Percentiles rank a stretch among this genome's conserved stretches.
These are phyloP conservation scores for Oehlia diaphana DNA, from an alignment of 192 early-diverging fungal species.

Conservation along the genomic window DNA sequence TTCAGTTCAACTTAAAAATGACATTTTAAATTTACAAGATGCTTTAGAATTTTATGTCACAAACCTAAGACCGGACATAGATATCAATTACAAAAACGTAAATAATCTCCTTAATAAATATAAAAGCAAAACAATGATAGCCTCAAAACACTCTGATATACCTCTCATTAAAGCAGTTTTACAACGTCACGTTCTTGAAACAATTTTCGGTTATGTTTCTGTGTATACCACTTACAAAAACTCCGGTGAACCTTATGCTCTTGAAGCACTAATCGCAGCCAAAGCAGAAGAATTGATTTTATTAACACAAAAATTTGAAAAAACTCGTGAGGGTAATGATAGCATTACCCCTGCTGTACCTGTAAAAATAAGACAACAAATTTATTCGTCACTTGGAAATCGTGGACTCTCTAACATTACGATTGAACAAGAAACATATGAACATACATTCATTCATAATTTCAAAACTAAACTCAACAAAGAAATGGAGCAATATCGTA, in stretches of 20 bases:
- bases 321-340: not conserved
- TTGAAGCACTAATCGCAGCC: not conserved
- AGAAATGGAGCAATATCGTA: not conserved
- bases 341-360: not conserved
- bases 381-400: not conserved
- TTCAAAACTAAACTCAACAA: not conserved
- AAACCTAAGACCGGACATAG: not conserved
- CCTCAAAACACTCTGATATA: not conserved
- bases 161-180: not conserved
- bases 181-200: not conserved
- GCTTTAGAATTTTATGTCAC: not conserved
- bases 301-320: not conserved
- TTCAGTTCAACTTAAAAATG: not conserved
- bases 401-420: not conserved
- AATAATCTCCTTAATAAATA: not conserved
- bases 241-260: not conserved
- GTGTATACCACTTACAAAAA: not conserved
- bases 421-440: not conserved
- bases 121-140: no score
- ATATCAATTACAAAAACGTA: not conserved
- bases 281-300: no score
- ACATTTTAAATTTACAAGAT: not conserved
- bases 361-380: not conserved
- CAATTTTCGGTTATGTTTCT: not conserved
- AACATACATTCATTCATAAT: not conserved